phyloP scores from a whole-genome alignment of 192 early-diverging fungal genomes.

The Globomyces pollinis-pini region DNA sequence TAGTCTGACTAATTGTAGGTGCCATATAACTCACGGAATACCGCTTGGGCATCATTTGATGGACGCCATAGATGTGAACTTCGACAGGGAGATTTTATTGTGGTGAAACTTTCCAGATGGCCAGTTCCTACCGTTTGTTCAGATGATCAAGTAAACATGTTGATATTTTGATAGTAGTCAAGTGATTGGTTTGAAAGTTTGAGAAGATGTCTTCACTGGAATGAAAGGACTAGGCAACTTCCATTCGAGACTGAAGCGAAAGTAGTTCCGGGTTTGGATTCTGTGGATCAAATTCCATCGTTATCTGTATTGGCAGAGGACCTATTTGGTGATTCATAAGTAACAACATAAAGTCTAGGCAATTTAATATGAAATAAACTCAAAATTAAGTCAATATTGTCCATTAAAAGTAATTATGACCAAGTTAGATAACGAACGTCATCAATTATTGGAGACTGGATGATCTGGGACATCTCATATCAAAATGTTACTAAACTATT shows the following conservation, averaged over 20 bases:
- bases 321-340: not conserved
- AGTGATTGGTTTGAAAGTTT: constrained; percentile 87
- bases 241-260: constrained; percentile 34
- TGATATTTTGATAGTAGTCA: not conserved
- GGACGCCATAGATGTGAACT: constrained; percentile 86
- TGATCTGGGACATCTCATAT: no score
- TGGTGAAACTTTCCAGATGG: constrained; percentile 76
- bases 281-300: not conserved
- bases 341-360: not conserved
- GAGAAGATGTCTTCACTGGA: constrained; percentile 88
- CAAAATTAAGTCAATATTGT: not conserved
- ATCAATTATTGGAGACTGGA: no score
- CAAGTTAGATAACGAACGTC: no score
- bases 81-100: constrained; percentile 81
- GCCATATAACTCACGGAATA: constrained; percentile 68
- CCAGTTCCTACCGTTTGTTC: constrained; percentile 87
- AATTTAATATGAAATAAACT: not conserved
- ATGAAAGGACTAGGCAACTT: constrained; percentile 84
- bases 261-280: not conserved
- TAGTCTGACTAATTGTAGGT: no score
- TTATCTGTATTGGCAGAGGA: not conserved
- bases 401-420: not conserved
- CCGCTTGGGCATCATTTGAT: constrained; percentile 87
- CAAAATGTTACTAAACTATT: no score
- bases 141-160: constrained; percentile 46